Base-by-base conservation (phyloP, 495 filamentous ascomycete species). In the Penicillium flavigenum region DNA sequence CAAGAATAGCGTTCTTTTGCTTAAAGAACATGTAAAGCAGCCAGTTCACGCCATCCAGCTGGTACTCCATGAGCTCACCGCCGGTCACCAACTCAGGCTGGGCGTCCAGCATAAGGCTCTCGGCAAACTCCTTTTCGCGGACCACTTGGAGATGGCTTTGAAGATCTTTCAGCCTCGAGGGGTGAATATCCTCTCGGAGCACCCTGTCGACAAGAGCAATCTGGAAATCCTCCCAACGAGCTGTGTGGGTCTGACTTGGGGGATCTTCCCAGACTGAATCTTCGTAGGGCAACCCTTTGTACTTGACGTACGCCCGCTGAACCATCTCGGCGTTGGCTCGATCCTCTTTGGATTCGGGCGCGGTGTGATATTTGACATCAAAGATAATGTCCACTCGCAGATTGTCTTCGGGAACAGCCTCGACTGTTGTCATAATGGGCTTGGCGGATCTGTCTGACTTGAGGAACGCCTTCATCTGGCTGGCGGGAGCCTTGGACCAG, bases 21-120 rank as follows among this genome's bases (percentile, higher is more conserved):
- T 83, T 75, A 58, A 88, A 84, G 77, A 90, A 96, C 67, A 90
- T 92, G 68, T 91, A 96, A 56, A 96, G 88, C n/a, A 98, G 82
- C 92, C 94, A 99, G 67, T 98, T 97, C 56, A 98, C 70, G 16
- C 95, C 95, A 19, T 97, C 90, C 41, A 93, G 74, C 66, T 99
- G 95, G 67, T 99, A 99, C 11, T 82, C 77, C 92, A 99, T 98
- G 38, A 97, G 77, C 57, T 90, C 79, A 10, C 93, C 93, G 20
- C 89, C 86, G 20, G 74, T 81, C 11, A 99, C 74, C 34, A 85
- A 82, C 24, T 76, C 70, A 0, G 95, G 93, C 67, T 99, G 95
- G 24, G 76, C 70, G 44, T 86, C 79, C 61, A 90, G 79, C 58
- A 88, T 81, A 17, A 94, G 73, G 0, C 85, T 78, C 24, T 67